Evolutionary conservation across 768 basidiomycete species (phyloP).

Genomic region (Podaxis sp.): DNA sequence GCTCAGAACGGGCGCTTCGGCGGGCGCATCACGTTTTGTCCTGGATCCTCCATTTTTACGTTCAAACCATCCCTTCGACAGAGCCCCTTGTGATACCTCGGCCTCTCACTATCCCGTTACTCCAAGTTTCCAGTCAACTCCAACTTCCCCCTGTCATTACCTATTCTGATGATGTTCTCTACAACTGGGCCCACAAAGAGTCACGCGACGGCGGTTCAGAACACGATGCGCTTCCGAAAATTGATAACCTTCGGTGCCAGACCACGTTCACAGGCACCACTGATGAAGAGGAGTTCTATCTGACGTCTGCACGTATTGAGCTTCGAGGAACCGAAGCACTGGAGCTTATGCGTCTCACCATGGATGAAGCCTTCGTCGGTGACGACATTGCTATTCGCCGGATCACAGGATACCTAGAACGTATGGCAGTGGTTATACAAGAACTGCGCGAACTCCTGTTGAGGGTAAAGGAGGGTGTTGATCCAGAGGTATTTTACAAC

Average conservation of each 20-base stretch:
- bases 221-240: slow-evolving; percentile 38
- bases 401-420: slow-evolving; percentile 60
- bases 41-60: slow-evolving; percentile 76
- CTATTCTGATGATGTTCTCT: slow-evolving; percentile 89
- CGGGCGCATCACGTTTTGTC: slow-evolving; percentile 74
- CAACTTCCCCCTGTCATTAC: slow-evolving; percentile 87
- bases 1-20: slow-evolving; percentile 58
- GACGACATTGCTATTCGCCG: slow-evolving; percentile 65
- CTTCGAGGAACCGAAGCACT: slow-evolving; percentile 82
- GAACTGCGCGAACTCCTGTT: slow-evolving; percentile 62
- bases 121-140: slow-evolving; percentile 67
- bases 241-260: slow-evolving; percentile 61
- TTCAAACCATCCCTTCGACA: slow-evolving; percentile 59
- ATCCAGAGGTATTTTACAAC: slow-evolving; percentile 72
- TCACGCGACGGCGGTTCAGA: slow-evolving; percentile 26
- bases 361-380: slow-evolving; percentile 87
- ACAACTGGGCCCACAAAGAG: slow-evolving; percentile 65
- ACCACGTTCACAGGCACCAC: slow-evolving; percentile 75
- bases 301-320: slow-evolving; percentile 85
- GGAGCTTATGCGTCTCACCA: slow-evolving; percentile 78
- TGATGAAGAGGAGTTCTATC: slow-evolving; percentile 88
- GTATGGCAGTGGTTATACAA: slow-evolving; percentile 65
- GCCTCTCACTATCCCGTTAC: slow-evolving; percentile 70
- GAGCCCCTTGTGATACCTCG: slow-evolving; percentile 63
- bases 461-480: slow-evolving; percentile 66